Evolutionary conservation across 768 basidiomycete genomes (phyloP).

Genomic region (Leccinum barrowsii): DNA sequence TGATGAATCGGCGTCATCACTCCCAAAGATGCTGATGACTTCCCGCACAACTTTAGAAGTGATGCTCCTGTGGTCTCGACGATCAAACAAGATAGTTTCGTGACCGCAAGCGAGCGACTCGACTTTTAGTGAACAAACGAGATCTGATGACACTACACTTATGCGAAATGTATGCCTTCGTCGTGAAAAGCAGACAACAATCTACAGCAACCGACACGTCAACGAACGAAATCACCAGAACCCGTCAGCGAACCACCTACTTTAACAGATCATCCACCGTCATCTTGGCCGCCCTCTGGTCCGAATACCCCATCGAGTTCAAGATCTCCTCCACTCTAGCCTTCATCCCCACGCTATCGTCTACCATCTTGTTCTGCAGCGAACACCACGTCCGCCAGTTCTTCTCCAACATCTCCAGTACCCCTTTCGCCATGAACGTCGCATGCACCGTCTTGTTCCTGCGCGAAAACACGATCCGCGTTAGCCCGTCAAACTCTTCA

Average conservation of each 20-base stretch:
- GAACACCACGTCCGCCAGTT: slow-evolving; percentile 94
- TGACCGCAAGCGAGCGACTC: background rate
- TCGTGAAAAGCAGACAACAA: slow-evolving; percentile 72
- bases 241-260: slow-evolving; percentile 41
- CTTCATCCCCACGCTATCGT: slow-evolving; percentile 69
- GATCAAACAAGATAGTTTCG: too few relatives aligned
- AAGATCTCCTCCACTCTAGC: slow-evolving; percentile 70
- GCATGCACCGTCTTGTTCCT: slow-evolving; percentile 89
- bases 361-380: slow-evolving; percentile 69
- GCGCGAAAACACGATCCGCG: slow-evolving; percentile 83
- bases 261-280: slow-evolving; percentile 86
- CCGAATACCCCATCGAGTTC: slow-evolving; percentile 64
- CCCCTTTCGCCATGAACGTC: slow-evolving; percentile 91
- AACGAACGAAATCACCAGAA: background rate
- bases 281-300: slow-evolving; percentile 90
- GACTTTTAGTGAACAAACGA: background rate
- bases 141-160: background rate
- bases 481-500: slow-evolving; percentile 96
- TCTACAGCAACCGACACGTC: slow-evolving; percentile 33
- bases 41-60: too few relatives aligned
- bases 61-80: too few relatives aligned
- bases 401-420: slow-evolving; percentile 89
- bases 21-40: too few relatives aligned
- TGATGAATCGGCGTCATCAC: too few relatives aligned
- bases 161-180: slow-evolving; percentile 71